Evolutionary conservation across 106 monocot species (phyloP), one percentile per base, ranked within the genome.

Genomic region (Platanthera zijinensis): DNA sequence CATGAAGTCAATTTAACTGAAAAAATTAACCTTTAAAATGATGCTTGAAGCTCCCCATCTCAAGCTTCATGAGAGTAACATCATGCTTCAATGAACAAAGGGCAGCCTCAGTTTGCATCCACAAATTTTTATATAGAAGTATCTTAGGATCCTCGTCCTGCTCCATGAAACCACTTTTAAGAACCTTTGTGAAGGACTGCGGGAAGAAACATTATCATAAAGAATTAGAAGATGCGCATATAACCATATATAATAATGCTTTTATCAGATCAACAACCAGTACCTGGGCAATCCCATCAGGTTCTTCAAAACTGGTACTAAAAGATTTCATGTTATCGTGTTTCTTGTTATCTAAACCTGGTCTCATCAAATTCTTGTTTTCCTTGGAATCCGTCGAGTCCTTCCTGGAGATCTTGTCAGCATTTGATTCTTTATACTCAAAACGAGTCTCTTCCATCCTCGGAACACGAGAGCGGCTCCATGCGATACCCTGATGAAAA

Each of bases 41-140:
- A 51, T 51, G 8, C 51, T 72, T 72, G 49, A 72, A 11, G 72
- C 46, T 72, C 10, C 15, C 72, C 72, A 72, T 19, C 51, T 72
- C 72, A 3, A 72, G 72, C 51, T 72, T 72, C 72, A 72, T 51
- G 72, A 72, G 72, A 51, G 72, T 51, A 21, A 72, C 22, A 51
- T 72, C 72, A 51, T 72, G 51, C 51, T 72, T 72, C 72, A 72
- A 21, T 15, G 72, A 72, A 50, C 72, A 72, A 6, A 72, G 72
- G 19, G 72, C 13, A 21, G 72, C 72, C 72, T 72, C 72, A 51
- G 72, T 72, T 25, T 51, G 72, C n/a, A 72, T 46, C 72, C 72
- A 72, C 50, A 72, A 51, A 22, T 72, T 72, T 72, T 51, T 72
- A 72, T 72, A 72, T 8, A 72, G 51, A 51, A 72, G 72, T 12